Evolutionary conservation across 2,329 filamentous ascomycete genomes (phyloP), one percentile per base, ranked within the genome.

Genomic region (Stromatinia cepivora): DNA sequence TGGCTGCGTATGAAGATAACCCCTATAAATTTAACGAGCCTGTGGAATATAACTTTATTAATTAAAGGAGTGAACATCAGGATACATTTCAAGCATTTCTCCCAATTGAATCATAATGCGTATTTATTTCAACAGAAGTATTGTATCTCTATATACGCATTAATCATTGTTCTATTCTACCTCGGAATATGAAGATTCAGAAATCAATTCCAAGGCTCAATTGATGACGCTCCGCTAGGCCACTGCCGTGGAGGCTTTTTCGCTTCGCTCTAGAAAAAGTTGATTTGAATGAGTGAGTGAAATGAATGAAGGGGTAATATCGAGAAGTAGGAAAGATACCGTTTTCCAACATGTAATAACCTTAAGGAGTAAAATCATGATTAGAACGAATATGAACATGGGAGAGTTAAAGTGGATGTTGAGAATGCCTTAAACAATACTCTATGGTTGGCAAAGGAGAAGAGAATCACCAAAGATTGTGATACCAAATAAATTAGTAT

Each of bases 11-110:
- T 42, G 36, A 42, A 39, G n/a, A 25, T 4, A 58, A 20, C 42
- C 59, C 59, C 59, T 62, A 50, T 62, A 25, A 34, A 17, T 62
- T 62, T 62, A 62, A 62, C 59, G 59, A 62, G n/a, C 7, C 6
- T 62, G 22, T 34, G 8, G 39, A 34, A 36, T 13, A 20, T 31
- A 28, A 31, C 25, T 4, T 22, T 4, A 61, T 4, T 22, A 1
- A 31, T 4, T 15, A 39, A 56, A 6, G 31, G 54, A 57, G 39
- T 39, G 34, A 15, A 57, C 5, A 25, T 57, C 13, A 25, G 34
- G n/a, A 39, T 25, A 25, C 3, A 1, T 3, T n/a, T 17, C 22
- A 39, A 9, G 10, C 10, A 25, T 5, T n/a, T 57, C 17, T 34
- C 10, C 53, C 22, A 20, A 11, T 34, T 8, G 4, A 15, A 25